phyloP scores from a whole-genome alignment of 2,329 filamentous ascomycete species.

The Ophiostoma sp. region DNA sequence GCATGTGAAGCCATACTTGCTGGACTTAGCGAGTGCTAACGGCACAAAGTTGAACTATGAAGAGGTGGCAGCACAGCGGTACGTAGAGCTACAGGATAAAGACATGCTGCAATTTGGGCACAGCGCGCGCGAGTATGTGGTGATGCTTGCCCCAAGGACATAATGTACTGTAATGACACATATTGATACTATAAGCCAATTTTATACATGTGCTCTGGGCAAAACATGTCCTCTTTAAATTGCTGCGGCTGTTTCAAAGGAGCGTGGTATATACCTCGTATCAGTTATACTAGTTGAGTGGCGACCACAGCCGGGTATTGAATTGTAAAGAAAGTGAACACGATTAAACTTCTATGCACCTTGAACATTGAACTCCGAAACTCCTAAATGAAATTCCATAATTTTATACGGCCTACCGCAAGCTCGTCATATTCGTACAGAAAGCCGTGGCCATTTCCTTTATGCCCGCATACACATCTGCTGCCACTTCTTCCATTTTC shows the following conservation, averaged over 20 bases:
- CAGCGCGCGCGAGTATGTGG: conserved; percentile 90
- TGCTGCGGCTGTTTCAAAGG: background rate
- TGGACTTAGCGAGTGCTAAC: conserved; percentile 92
- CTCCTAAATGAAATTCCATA: too few relatives aligned
- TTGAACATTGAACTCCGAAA: too few relatives aligned
- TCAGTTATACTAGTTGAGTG: too few relatives aligned
- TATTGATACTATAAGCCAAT: background rate
- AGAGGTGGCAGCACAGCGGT: conserved; percentile 71
- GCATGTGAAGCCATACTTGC: conserved; percentile 80
- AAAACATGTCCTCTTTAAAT: background rate
- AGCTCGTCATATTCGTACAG: too few relatives aligned
- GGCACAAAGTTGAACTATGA: conserved; percentile 82
- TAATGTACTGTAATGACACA: conserved; percentile 31
- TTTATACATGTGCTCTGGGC: background rate
- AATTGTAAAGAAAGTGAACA: too few relatives aligned
- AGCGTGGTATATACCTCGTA: background rate
- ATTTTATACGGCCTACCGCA: too few relatives aligned
- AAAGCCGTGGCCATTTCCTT: too few relatives aligned
- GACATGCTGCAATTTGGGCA: conserved; percentile 87
- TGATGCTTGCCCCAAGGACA: conserved; percentile 70
- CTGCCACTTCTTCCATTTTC: too few relatives aligned
- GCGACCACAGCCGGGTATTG: too few relatives aligned
- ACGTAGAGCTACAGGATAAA: conserved; percentile 82
- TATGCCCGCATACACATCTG: too few relatives aligned
- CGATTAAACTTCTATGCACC: too few relatives aligned